Conservation (phyloP, 306 rosid species). For the Malus asiatica region DNA sequence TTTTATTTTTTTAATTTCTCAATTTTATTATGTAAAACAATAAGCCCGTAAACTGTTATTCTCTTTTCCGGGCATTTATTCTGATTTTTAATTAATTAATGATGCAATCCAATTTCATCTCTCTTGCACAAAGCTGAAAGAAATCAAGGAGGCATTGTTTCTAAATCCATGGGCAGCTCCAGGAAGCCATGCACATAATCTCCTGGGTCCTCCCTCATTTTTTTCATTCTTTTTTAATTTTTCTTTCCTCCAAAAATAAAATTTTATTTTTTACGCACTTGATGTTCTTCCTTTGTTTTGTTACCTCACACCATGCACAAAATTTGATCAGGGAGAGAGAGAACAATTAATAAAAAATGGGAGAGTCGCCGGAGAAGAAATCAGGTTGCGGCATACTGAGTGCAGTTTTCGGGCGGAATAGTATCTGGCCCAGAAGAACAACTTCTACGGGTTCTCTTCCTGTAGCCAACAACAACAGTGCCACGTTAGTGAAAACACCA, state of each 20-base stretch:
- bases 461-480: neutral
- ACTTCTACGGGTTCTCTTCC: constrained; percentile 30
- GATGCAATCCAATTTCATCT: constrained; percentile 1
- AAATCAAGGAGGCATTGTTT: neutral
- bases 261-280: neutral
- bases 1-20: too few species aligned
- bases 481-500: constrained; percentile 25
- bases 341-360: constrained; percentile 32
- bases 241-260: neutral
- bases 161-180: constrained; percentile 4
- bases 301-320: neutral
- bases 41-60: neutral
- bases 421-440: constrained; percentile 30
- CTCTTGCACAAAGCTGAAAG: constrained; percentile 8
- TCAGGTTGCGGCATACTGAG: constrained; percentile 59
- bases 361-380: constrained; percentile 50
- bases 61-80: constrained; percentile 3
- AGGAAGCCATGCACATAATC: constrained; percentile 31
- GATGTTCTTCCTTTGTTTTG: constrained; percentile 3
- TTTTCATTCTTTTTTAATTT: neutral
- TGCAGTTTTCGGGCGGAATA: constrained; percentile 50
- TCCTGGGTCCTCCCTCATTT: constrained; percentile 27
- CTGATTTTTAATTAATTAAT: neutral
- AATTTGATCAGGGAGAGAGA: neutral
- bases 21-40: constrained; percentile 1